A percentile compares a stretch with the other conserved stretches of the same genome.
These are phyloP conservation scores for Rhodotorula taiwanensis DNA, from an alignment of 768 basidiomycete genomes.

Conservation along the genomic window DNA sequence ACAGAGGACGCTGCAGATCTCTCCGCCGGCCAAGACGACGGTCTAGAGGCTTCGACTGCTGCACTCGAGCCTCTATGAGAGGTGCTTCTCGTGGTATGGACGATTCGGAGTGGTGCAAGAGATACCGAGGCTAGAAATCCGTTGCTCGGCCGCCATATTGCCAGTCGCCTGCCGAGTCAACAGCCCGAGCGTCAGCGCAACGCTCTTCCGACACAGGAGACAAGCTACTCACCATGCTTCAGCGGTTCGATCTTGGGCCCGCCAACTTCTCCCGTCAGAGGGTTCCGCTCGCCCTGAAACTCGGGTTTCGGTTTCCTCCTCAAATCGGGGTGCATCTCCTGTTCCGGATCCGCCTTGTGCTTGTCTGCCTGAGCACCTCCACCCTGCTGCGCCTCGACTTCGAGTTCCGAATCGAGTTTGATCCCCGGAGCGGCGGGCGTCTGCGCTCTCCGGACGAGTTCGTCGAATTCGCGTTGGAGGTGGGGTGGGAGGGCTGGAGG, in stretches of 20 bases:
- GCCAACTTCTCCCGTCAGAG: constrained; percentile 71
- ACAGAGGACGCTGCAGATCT: too few species aligned
- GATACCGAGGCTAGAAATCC: constrained; percentile 13
- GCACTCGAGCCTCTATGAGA: background rate
- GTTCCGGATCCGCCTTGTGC: constrained; percentile 43
- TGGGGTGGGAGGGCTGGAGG: constrained; percentile 68
- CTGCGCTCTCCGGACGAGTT: constrained; percentile 55
- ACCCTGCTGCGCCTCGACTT: too few species aligned
- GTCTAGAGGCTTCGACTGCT: too few species aligned
- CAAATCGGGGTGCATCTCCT: constrained; percentile 48
- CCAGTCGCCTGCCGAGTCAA: constrained; percentile 28
- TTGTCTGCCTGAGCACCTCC: constrained; percentile 40
- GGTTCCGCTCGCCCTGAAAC: constrained; percentile 76
- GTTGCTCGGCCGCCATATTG: constrained; percentile 32
- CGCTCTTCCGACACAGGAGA: too few species aligned
- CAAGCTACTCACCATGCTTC: constrained; percentile 46
- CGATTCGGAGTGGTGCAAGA: too few species aligned
- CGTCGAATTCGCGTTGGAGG: constrained; percentile 79
- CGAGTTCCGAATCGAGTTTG: background rate
- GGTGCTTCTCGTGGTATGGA: too few species aligned
- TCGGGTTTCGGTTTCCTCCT: constrained; percentile 54
- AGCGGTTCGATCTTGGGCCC: constrained; percentile 85
- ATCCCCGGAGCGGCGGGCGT: constrained; percentile 44
- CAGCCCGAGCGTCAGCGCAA: too few species aligned
- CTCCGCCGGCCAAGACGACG: too few species aligned